Conservation (phyloP, 306 rosid species). For the Dicorynia guianensis region DNA sequence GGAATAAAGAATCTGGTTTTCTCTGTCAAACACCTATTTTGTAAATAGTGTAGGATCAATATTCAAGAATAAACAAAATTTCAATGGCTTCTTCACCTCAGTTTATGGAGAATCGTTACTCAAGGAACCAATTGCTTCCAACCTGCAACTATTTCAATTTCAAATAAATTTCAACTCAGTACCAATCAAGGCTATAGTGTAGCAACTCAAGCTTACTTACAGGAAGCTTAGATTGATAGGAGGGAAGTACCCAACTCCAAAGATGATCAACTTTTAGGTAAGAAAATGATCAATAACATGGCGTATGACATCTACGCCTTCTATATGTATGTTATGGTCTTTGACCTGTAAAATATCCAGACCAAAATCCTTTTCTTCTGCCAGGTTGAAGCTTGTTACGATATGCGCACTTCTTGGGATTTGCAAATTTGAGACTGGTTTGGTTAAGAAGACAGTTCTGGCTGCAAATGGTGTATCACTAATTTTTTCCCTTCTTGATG, state of each 20-base stretch:
- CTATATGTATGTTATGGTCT: conserved; percentile 69
- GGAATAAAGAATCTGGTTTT: too few species aligned
- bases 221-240: conserved; percentile 15
- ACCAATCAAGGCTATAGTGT: conserved; percentile 21
- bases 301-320: conserved; percentile 92
- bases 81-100: conserved; percentile 40
- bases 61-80: conserved; percentile 22
- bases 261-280: conserved; percentile 40
- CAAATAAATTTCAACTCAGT: conserved; percentile 13
- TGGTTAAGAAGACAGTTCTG: conserved; percentile 75
- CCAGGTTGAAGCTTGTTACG: too few species aligned
- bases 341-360: conserved; percentile 69
- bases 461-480: conserved; percentile 70
- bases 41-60: conserved; percentile 29
- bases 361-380: too few species aligned
- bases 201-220: conserved; percentile 33
- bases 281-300: conserved; percentile 91
- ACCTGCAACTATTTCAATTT: conserved; percentile 46
- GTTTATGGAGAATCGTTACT: conserved; percentile 23
- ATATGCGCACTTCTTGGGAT: conserved; percentile 75
- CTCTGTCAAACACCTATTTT: not conserved
- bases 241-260: not conserved
- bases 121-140: conserved; percentile 30
- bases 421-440: conserved; percentile 74
- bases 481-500: conserved; percentile 80